These are phyloP conservation scores for Rostrohypoxylon terebratum DNA, from an alignment of 495 filamentous ascomycete species.

Conservation along the genomic window DNA sequence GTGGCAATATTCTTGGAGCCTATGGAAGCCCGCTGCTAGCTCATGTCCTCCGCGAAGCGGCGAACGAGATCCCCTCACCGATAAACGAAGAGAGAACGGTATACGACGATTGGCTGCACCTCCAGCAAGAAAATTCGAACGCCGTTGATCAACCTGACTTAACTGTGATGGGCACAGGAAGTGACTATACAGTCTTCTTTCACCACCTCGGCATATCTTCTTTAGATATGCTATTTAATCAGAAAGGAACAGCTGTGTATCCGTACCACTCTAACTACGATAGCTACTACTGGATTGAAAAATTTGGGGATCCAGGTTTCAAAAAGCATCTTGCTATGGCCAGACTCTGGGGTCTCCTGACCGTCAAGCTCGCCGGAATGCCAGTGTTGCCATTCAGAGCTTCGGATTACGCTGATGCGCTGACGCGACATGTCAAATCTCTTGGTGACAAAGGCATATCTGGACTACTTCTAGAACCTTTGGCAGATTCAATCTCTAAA, in stretches of 20 bases:
- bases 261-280: conserved; percentile 88
- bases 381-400: conserved; percentile 78
- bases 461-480: conserved; percentile 10
- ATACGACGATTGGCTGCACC: conserved; percentile 68
- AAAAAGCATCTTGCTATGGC: conserved; percentile 76
- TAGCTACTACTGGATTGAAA: conserved; percentile 80
- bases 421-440: conserved; percentile 64
- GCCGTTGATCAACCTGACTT: conserved; percentile 63
- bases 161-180: conserved; percentile 72
- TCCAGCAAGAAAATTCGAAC: conserved; percentile 7
- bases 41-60: conserved; percentile 12
- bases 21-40: conserved; percentile 31
- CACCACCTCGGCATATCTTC: conserved; percentile 57
- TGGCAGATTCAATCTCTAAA: conserved; percentile 11
- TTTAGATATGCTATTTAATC: conserved; percentile 59
- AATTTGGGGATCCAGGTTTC: conserved; percentile 80
- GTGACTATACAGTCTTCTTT: conserved; percentile 84
- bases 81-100: conserved; percentile 52
- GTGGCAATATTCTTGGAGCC: conserved; percentile 27
- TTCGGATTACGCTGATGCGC: conserved; percentile 70
- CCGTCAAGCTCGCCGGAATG: conserved; percentile 77
- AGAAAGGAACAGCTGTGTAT: conserved; percentile 75
- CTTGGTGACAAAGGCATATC: conserved; percentile 16
- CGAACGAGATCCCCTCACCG: conserved; percentile 23
- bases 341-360: conserved; percentile 75